Base-by-base conservation (phyloP, 768 basidiomycete genomes). In the Boletus subcaerulescens region DNA sequence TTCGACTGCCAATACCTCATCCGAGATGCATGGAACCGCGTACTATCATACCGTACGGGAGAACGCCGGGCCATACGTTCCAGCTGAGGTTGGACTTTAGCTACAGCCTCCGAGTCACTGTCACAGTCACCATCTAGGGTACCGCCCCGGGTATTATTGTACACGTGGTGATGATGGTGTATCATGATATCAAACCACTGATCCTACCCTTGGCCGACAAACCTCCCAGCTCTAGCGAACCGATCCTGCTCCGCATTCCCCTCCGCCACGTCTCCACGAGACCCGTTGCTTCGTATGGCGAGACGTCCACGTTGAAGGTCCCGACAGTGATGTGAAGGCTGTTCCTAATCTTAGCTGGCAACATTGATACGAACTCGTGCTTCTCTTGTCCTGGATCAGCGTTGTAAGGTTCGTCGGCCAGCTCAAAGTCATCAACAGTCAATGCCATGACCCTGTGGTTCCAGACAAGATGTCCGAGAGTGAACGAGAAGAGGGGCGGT, bases 311-410 rank as follows among this genome's bases (percentile, higher is more conserved):
- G 40, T 77, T 65, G 45, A 65, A 62, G 15, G 91, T 95, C 9
- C 91, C 97, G 6, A 98, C 85, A 0, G 97, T 98, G 52, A 98
- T 80, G 66, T 98, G 97, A 62, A 95, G 69, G 53, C 80, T 56
- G 8, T 72, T 62, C 51, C 73, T 74, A 14, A 87, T 60, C 13
- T 79, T 76, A 6, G 74, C 66, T 0, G 80, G 73, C n/a, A 92
- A 61, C 59, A 50, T 14, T 5, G 71, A 68, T 7, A 86, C 56
- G 47, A 91, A 85, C 47, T 72, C 73, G 5, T 71, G 62, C 4
- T 75, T 80, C 26, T 73, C 72, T 52, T 74, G 71, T 13, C 65
- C 65, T 8, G 17, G 20, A 26, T 72, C 69, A 4, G 52, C 63
- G 14, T 65, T 71, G 3, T 65, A 64, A 5, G 58, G 64, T 14